These are phyloP conservation scores for Camelina neglecta DNA, from an alignment of 345 rosid genomes.

Conservation along the genomic window DNA sequence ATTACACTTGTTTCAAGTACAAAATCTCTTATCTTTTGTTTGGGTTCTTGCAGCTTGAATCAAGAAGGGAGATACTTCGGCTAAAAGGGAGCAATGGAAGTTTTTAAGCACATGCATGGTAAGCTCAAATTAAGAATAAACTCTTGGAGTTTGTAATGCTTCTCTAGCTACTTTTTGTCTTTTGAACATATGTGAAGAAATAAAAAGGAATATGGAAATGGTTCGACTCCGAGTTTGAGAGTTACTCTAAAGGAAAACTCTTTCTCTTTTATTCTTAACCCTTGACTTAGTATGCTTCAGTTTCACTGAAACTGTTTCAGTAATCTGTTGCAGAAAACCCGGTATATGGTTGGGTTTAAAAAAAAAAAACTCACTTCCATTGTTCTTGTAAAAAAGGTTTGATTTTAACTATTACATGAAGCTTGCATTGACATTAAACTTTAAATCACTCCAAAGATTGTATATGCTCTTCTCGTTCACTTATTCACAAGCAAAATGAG, in stretches of 20 bases:
- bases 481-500: background rate
- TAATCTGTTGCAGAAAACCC: too few species aligned
- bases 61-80: constrained; percentile 51
- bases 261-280: background rate
- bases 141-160: constrained; percentile 14
- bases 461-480: background rate
- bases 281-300: background rate
- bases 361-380: too few species aligned
- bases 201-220: background rate
- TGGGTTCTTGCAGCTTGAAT: constrained; percentile 48
- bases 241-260: background rate
- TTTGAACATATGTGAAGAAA: constrained; percentile 3
- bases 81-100: constrained; percentile 42
- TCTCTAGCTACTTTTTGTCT: background rate
- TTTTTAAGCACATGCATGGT: constrained; percentile 25
- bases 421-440: background rate
- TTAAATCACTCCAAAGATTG: too few species aligned
- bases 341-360: too few species aligned
- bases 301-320: constrained; percentile 8
- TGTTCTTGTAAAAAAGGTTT: background rate
- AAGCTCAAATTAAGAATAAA: background rate
- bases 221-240: background rate
- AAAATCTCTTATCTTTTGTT: background rate
- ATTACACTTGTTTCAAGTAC: background rate
- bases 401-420: background rate